Conservation (phyloP, 371 early-diverging fungal species). For the Saksenaea oblongispora region DNA sequence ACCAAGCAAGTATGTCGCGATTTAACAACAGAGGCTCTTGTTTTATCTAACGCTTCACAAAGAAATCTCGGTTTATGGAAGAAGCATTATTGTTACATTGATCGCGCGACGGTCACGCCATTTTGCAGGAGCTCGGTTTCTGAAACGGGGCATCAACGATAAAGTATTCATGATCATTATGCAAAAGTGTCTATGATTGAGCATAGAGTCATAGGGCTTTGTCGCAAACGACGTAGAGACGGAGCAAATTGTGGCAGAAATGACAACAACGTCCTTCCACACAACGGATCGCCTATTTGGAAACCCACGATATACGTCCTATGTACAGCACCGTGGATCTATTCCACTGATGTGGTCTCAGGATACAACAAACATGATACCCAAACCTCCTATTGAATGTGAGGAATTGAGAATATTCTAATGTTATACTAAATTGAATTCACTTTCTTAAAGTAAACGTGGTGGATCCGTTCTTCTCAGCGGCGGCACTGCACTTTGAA, state of each 20-base stretch:
- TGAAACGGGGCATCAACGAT: constrained; percentile 95
- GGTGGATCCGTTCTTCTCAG: constrained; percentile 91
- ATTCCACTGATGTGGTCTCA: constrained; percentile 97
- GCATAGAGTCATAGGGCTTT: constrained; percentile 62
- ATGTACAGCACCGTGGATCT: constrained; percentile 95
- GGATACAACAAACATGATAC: constrained; percentile 87
- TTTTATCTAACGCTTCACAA: neutral
- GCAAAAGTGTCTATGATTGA: neutral
- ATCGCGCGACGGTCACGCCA: constrained; percentile 93
- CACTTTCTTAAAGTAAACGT: constrained; percentile 61
- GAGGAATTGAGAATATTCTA: constrained; percentile 11
- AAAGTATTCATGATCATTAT: constrained; percentile 37
- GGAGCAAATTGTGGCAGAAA: constrained; percentile 95
- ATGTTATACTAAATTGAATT: neutral
- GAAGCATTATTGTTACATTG: constrained; percentile 85
- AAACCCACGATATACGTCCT: constrained; percentile 86
- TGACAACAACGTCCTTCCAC: constrained; percentile 83
- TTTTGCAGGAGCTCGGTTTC: constrained; percentile 97
- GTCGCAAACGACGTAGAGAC: constrained; percentile 99
- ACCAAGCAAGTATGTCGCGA: constrained; percentile 79
- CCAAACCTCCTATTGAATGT: constrained; percentile 94
- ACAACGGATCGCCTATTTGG: constrained; percentile 52
- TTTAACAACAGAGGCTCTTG: neutral
- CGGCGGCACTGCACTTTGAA: constrained; percentile 92
- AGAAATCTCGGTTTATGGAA: constrained; percentile 81